Percentiles rank a stretch among this genome's conserved stretches.
phyloP scores from a whole-genome alignment of 495 filamentous ascomycete species.

The Choiromyces venosus region DNA sequence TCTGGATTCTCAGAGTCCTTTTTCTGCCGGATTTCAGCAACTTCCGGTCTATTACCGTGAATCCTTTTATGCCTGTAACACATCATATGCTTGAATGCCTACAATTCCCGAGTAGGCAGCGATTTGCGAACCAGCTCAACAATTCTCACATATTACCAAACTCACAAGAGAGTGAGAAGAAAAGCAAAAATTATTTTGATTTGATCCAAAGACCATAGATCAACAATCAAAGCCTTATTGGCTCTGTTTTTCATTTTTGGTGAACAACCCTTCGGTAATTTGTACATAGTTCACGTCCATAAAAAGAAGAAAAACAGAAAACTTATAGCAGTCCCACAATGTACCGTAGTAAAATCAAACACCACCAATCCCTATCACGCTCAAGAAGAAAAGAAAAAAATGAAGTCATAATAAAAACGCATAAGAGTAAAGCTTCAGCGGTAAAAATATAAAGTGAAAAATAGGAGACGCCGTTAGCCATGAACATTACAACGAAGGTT shows the following conservation, averaged over 20 bases:
- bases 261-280: neutral
- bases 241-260: neutral
- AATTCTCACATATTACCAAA: neutral
- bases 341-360: conserved; percentile 21
- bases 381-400: conserved; percentile 8
- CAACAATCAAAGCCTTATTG: neutral
- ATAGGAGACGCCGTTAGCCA: conserved; percentile 4
- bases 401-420: conserved; percentile 22
- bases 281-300: neutral
- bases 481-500: conserved; percentile 28
- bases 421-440: conserved; percentile 14
- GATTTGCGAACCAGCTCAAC: neutral
- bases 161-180: neutral
- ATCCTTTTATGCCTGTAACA: neutral
- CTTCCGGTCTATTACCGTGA: neutral
- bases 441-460: neutral
- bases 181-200: neutral
- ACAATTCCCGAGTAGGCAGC: neutral
- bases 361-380: conserved; percentile 6
- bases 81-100: neutral
- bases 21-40: neutral
- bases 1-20: neutral
- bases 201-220: neutral
- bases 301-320: conserved; percentile 15
- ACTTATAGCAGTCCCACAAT: conserved; percentile 22